phyloP scores from a whole-genome alignment of 1,139 yeast species.

The Candida sp. region DNA sequence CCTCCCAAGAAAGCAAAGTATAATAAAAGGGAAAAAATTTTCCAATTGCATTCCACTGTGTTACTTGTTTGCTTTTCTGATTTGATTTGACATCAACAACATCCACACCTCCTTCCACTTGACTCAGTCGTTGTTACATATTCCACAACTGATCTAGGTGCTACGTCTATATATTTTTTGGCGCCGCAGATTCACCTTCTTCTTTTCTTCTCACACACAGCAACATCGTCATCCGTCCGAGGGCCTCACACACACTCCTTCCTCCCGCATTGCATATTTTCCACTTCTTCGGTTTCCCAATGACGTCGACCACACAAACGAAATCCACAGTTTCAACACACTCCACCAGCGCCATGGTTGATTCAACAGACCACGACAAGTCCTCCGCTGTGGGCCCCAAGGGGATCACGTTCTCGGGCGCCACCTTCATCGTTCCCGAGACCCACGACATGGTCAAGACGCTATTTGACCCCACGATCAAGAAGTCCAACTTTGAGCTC shows the following conservation, averaged over 20 bases:
- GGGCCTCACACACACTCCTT: no score
- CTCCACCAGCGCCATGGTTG: neutral
- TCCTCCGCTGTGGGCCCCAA: conserved; percentile 27
- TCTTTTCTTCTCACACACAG: no score
- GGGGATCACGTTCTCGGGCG: conserved; percentile 54
- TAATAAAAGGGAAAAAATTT: neutral
- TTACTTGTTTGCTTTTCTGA: neutral
- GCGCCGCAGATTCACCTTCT: no score
- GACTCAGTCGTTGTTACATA: neutral
- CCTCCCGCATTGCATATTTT: neutral
- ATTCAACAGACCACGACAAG: neutral
- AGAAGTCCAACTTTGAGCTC: conserved; percentile 70
- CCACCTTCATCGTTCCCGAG: conserved; percentile 68
- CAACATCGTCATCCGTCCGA: no score
- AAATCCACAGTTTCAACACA: neutral
- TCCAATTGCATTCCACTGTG: neutral
- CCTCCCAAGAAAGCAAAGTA: neutral
- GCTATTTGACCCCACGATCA: conserved; percentile 74
- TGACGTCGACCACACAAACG: neutral
- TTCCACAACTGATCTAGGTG: neutral
- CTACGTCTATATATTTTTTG: no score
- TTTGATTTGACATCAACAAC: no score
- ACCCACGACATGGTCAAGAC: conserved; percentile 91
- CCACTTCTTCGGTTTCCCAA: neutral
- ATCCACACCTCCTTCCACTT: neutral